Base-by-base conservation (phyloP, 768 basidiomycete species). In the Collybia nuda region DNA sequence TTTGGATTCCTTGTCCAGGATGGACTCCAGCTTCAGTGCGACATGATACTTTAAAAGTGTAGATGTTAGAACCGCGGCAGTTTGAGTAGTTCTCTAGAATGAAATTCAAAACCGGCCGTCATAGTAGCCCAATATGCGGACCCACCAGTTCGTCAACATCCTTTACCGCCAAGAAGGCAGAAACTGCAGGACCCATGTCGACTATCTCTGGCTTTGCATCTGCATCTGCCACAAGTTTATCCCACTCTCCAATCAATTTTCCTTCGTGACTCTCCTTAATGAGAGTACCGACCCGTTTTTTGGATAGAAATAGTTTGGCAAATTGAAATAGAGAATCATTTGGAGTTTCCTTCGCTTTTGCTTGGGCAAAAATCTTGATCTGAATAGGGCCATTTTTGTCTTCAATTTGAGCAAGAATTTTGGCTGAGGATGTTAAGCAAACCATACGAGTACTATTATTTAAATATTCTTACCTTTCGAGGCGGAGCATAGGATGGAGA, bases 61-160 rank as follows among this genome's bases (percentile, higher is more conserved):
- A 15, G 90, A 91, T 0, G 92, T 94, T 42, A 98, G 70, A 53
- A 75, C 79, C 3, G 90, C 80, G 14, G 93, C 90, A 0, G 72
- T 84, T 56, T 88, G 82, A 14, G 85, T 80, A 54, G 73, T 76
- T 90, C 88, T 93, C 93, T 97, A 62, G 28, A 44, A 40, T 40
- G 15, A 24, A 7, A 42, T 51, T 52, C 52, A 23, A 18, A 5
- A 22, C 37, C 28, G 37, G 18, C 8, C 7, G n/a, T 23, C 32
- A 29, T 19, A 48, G 22, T 35, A 3, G 22, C 41, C 22, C 21
- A 37, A 43, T 17, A 21, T n/a, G 21, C 24, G 7, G 7, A 72
- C 89, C 54, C 56, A 93, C 96, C 47, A 96, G 65, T 62, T 98
- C 97, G 37, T 97, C 93, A 21, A 85, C 83, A 59, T 98, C 95